Percentiles rank a stretch among this genome's conserved stretches.
Evolutionary conservation across 1,284 basidiomycete species (phyloP).

Genomic region (Ceratobasidium sp.): DNA sequence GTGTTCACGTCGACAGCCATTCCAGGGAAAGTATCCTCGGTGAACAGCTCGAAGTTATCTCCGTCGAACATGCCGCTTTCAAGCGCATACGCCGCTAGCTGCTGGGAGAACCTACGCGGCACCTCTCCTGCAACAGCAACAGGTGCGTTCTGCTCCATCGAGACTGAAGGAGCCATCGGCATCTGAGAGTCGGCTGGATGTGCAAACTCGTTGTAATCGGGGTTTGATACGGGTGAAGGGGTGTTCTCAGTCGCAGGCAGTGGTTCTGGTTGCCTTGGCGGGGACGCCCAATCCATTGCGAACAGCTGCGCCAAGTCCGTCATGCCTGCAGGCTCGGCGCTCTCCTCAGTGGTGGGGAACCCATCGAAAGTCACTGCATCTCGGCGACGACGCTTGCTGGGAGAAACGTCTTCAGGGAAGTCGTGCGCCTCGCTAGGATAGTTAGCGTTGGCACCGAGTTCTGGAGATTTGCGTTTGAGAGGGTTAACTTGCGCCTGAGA

Average conservation of each 20-base stretch:
- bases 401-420: conserved; percentile 10
- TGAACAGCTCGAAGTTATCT: conserved; percentile 24
- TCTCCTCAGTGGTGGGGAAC: conserved; percentile 18
- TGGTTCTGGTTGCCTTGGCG: neutral
- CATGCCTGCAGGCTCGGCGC: conserved; percentile 13
- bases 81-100: conserved; percentile 27
- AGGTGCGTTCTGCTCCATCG: neutral
- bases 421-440: neutral
- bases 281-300: conserved; percentile 42
- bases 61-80: conserved; percentile 40
- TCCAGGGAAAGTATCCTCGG: conserved; percentile 32
- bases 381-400: conserved; percentile 36
- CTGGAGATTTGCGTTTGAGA: conserved; percentile 39
- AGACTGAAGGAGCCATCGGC: neutral
- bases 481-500: conserved; percentile 25
- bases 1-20: conserved; percentile 30
- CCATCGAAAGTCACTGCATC: conserved; percentile 39
- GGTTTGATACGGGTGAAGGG: conserved; percentile 8
- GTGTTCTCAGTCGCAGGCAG: conserved; percentile 13
- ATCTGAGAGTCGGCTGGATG: conserved; percentile 11
- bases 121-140: conserved; percentile 9
- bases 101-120: conserved; percentile 31
- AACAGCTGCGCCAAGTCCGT: conserved; percentile 29
- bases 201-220: conserved; percentile 25
- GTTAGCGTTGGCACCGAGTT: neutral